Conservation (phyloP, 306 rosid genomes). For the Castanea mollissima region DNA sequence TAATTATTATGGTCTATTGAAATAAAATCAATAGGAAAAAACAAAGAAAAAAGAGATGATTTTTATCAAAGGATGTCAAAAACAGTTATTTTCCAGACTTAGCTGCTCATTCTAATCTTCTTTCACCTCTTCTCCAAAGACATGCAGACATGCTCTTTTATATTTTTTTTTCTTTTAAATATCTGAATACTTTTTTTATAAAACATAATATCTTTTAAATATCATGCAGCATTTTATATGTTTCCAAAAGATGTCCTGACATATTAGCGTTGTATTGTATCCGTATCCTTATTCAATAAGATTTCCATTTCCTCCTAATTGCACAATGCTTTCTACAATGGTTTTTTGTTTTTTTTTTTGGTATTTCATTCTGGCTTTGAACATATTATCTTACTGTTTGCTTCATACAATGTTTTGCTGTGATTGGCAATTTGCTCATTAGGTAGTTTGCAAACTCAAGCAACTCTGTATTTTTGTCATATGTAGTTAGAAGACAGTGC, state of each 20-base stretch:
- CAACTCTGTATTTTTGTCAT: constrained; percentile 12
- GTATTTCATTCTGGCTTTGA: not conserved
- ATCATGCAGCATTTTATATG: not conserved
- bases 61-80: not conserved
- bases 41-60: not conserved
- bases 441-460: too few species aligned
- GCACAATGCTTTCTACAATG: not conserved
- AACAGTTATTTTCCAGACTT: not conserved
- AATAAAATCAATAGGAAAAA: not conserved
- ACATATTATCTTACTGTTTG: not conserved
- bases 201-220: not conserved
- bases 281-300: not conserved
- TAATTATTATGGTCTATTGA: not conserved
- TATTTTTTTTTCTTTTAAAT: too few species aligned
- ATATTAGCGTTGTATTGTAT: not conserved
- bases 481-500: constrained; percentile 34
- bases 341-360: not conserved
- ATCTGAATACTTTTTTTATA: too few species aligned
- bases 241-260: not conserved
- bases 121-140: not conserved
- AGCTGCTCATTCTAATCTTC: not conserved
- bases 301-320: not conserved
- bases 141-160: not conserved
- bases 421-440: not conserved
- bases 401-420: not conserved